phyloP scores from a whole-genome alignment of 78 protist genomes.

The Corallochytrium limacisporum region DNA sequence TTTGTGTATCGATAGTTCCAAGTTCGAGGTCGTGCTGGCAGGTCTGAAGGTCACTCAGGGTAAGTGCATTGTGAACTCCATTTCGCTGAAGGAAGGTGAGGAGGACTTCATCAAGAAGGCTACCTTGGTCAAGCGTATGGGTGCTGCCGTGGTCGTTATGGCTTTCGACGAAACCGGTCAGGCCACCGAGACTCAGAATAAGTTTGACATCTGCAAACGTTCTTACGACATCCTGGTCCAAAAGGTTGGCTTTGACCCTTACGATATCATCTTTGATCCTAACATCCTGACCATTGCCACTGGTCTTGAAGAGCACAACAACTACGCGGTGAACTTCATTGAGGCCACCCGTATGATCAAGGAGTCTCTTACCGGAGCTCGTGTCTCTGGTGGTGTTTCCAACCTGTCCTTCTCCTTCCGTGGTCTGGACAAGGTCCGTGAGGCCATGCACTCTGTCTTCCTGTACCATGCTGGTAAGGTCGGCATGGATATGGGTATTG shows the following conservation, averaged over 20 bases:
- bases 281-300: slow-evolving; percentile 92
- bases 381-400: slow-evolving; percentile 90
- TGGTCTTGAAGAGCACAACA: slow-evolving; percentile 93
- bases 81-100: slow-evolving; percentile 91
- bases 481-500: slow-evolving; percentile 97
- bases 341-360: slow-evolving; percentile 64
- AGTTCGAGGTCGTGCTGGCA: slow-evolving; percentile 77
- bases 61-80: slow-evolving; percentile 86
- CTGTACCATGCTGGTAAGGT: slow-evolving; percentile 60
- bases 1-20: slow-evolving; percentile 90
- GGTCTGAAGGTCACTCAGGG: slow-evolving; percentile 89
- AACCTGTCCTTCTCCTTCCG: slow-evolving; percentile 97
- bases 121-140: slow-evolving; percentile 54
- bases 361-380: slow-evolving; percentile 24
- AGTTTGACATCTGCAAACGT: slow-evolving; percentile 81
- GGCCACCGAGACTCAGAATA: slow-evolving; percentile 67
- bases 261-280: slow-evolving; percentile 96
- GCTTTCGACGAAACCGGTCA: slow-evolving; percentile 97
- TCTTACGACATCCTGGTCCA: slow-evolving; percentile 70
- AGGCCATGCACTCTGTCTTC: slow-evolving; percentile 90
- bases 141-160: slow-evolving; percentile 91
- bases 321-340: slow-evolving; percentile 87
- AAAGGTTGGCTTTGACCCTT: slow-evolving; percentile 63
- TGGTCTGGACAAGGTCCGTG: slow-evolving; percentile 75
- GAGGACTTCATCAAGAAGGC: slow-evolving; percentile 77